Conservation (phyloP, 768 basidiomycete species). For the Multifurca ochricompacta region DNA sequence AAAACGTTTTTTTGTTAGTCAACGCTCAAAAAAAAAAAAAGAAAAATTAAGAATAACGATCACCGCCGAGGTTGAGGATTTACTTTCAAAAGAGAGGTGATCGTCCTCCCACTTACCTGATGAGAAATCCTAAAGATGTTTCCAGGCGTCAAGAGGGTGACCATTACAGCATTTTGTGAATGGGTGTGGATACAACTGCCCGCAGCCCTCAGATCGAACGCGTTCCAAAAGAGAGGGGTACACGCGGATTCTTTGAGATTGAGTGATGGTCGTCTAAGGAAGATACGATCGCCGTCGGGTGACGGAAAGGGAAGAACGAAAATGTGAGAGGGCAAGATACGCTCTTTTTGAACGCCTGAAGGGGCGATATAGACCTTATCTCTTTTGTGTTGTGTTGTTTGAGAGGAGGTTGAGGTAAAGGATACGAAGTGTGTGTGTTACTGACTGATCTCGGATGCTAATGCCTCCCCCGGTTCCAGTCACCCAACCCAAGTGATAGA, state of each 20-base stretch:
- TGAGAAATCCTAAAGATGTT: constrained; percentile 73
- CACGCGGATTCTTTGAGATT: constrained; percentile 81
- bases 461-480: constrained; percentile 85
- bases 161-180: constrained; percentile 86
- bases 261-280: constrained; percentile 63
- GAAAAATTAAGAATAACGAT: no score
- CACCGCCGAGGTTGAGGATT: no score
- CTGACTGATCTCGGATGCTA: constrained; percentile 61
- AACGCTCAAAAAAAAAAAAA: no score
- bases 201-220: constrained; percentile 69
- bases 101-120: constrained; percentile 58
- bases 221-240: constrained; percentile 90
- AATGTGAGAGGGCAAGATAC: constrained; percentile 75
- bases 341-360: constrained; percentile 86
- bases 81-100: no score
- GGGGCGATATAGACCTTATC: constrained; percentile 82
- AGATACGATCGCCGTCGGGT: constrained; percentile 61
- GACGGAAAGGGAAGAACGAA: constrained; percentile 80
- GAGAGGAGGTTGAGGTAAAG: not conserved
- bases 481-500: constrained; percentile 88
- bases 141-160: constrained; percentile 69
- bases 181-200: constrained; percentile 90
- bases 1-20: no score
- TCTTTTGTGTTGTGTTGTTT: no score
- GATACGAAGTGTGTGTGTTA: not conserved